Evolutionary conservation across 2,329 filamentous ascomycete species (phyloP).

Genomic region (Macrophomina phaseolina): DNA sequence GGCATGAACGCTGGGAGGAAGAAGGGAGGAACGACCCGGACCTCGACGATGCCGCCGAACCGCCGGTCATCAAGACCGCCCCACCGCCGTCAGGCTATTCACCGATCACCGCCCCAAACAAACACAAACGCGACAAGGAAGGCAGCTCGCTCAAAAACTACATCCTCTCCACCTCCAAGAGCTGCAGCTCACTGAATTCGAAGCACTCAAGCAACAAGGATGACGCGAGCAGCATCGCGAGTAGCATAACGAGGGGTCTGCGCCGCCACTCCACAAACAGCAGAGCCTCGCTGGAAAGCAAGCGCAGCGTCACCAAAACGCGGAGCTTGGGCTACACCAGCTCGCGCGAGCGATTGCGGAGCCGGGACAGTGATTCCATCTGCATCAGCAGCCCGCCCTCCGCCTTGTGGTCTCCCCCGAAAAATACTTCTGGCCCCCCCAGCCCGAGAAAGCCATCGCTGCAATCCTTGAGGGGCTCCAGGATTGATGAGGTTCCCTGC

Average conservation of each 20-base stretch:
- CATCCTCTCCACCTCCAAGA: conserved; percentile 49
- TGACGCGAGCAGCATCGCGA: conserved; percentile 44
- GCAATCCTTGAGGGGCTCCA: conserved; percentile 23
- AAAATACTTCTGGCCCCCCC: conserved; percentile 35
- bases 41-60: conserved; percentile 61
- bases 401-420: conserved; percentile 7
- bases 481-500: conserved; percentile 22
- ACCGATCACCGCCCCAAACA: conserved; percentile 68
- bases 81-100: conserved; percentile 71
- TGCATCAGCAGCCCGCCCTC: conserved; percentile 10
- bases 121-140: conserved; percentile 50
- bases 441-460: conserved; percentile 21
- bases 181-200: conserved; percentile 44
- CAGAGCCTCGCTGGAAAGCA: conserved; percentile 39
- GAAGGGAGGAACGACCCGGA: conserved; percentile 51
- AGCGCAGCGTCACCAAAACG: conserved; percentile 43
- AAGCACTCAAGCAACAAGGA: conserved; percentile 34
- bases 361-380: conserved; percentile 32
- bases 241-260: conserved; percentile 46
- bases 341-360: conserved; percentile 70
- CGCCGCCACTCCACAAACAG: conserved; percentile 40
- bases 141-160: conserved; percentile 62
- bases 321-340: conserved; percentile 75
- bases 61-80: conserved; percentile 66
- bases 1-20: conserved; percentile 57